These are phyloP conservation scores for Arthrinium phaeospermum DNA, from an alignment of 2,329 filamentous ascomycete genomes.

Conservation along the genomic window DNA sequence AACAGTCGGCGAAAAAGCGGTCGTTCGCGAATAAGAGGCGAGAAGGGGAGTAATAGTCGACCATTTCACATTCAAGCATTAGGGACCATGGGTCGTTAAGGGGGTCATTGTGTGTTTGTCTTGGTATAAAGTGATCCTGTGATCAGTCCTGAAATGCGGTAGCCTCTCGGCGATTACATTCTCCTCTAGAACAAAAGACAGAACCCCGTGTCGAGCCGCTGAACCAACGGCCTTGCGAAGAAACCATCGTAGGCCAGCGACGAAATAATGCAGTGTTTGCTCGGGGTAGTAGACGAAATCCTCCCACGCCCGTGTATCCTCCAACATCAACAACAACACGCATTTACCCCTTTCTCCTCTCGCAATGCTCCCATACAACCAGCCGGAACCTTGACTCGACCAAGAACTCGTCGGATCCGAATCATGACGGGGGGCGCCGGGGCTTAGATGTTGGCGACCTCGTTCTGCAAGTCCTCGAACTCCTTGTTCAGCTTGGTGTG, in stretches of 20 bases:
- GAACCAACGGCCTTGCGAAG: conserved; percentile 18
- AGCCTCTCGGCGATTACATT: conserved; percentile 18
- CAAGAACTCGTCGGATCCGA: conserved; percentile 7
- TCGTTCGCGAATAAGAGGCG: conserved; percentile 70
- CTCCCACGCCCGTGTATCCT: conserved; percentile 10
- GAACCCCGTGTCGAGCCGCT: conserved; percentile 11
- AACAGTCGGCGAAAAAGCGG: conserved; percentile 70
- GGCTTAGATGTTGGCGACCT: conserved; percentile 87
- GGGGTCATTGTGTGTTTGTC: conserved; percentile 15
- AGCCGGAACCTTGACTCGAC: conserved; percentile 16
- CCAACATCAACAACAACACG: conserved; percentile 12
- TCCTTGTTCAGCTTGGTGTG: conserved; percentile 85
- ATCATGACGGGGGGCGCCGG: not conserved
- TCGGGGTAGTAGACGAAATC: conserved; percentile 10
- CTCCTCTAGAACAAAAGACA: conserved; percentile 20
- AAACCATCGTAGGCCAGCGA: conserved; percentile 20
- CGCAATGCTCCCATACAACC: not conserved
- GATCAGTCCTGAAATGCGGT: conserved; percentile 22
- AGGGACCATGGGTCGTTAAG: not conserved
- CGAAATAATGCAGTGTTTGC: conserved; percentile 21
- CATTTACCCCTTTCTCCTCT: conserved; percentile 11
- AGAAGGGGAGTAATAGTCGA: conserved; percentile 53
- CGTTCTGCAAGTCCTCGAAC: conserved; percentile 85
- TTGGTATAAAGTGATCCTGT: conserved; percentile 17
- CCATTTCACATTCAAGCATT: not conserved